Evolutionary conservation across 139 green algal genomes (phyloP).

Genomic region (Chlamydomonas applanata): DNA sequence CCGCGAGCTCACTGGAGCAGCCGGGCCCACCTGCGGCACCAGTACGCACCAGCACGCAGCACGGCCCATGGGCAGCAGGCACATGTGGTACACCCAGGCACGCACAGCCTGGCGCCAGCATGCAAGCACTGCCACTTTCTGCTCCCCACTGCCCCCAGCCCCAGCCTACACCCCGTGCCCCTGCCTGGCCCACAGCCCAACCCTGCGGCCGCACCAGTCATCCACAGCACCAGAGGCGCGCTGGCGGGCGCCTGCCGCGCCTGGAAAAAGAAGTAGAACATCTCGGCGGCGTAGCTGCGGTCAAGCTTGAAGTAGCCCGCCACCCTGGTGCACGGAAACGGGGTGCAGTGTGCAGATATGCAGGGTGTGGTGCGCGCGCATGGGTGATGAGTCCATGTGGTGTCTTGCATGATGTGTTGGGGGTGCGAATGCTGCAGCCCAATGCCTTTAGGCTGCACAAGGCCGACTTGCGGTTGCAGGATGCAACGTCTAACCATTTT

Average conservation of each 20-base stretch:
- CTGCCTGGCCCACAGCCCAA: neutral
- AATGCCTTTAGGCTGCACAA: too few relatives aligned
- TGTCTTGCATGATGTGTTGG: too few relatives aligned
- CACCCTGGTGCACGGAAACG: too few relatives aligned
- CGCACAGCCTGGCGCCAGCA: neutral
- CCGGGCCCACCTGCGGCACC: conserved; percentile 83
- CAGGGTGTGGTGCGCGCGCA: neutral
- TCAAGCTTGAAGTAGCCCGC: conserved; percentile 73
- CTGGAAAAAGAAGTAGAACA: conserved; percentile 69
- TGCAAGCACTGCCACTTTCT: too few relatives aligned
- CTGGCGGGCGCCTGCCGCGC: conserved; percentile 7
- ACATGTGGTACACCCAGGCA: neutral
- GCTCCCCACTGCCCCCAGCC: too few relatives aligned
- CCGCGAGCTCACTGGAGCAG: conserved; percentile 87
- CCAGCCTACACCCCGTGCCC: neutral
- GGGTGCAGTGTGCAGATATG: too few relatives aligned
- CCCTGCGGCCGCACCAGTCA: conserved; percentile 51
- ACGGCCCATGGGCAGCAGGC: neutral
- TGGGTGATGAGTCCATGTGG: neutral
- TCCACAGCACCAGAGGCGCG: conserved; percentile 69
- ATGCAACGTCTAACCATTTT: too few relatives aligned
- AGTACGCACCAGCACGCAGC: neutral
- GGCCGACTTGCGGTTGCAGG: too few relatives aligned
- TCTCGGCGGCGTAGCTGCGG: conserved; percentile 58
- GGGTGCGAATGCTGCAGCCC: too few relatives aligned